These are phyloP conservation scores for Botryotinia calthae DNA, from an alignment of 2,329 filamentous ascomycete genomes.

Conservation along the genomic window DNA sequence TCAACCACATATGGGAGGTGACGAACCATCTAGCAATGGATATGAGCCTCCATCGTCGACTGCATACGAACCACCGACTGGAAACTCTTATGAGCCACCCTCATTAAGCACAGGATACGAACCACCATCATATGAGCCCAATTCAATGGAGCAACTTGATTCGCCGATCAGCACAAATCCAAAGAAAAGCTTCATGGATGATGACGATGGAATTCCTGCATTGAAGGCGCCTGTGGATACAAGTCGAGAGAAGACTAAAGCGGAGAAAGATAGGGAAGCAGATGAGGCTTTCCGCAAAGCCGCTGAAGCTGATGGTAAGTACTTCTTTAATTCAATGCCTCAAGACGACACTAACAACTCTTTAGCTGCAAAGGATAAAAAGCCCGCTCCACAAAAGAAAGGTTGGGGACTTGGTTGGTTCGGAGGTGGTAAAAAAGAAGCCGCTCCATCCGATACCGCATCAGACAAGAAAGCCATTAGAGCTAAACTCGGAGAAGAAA, in stretches of 20 bases:
- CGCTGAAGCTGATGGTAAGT: conserved; percentile 70
- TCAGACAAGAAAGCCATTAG: conserved; percentile 69
- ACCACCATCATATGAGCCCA: conserved; percentile 55
- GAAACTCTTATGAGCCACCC: conserved; percentile 32
- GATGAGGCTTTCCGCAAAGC: conserved; percentile 83
- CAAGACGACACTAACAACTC: conserved; percentile 20
- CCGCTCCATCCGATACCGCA: conserved; percentile 37
- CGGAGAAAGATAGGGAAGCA: conserved; percentile 73
- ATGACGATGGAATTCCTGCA: conserved; percentile 69
- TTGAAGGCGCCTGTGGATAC: conserved; percentile 41
- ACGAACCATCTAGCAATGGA: conserved; percentile 30
- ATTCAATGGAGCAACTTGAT: conserved; percentile 44
- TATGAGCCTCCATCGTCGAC: conserved; percentile 41
- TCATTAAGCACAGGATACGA: conserved; percentile 30
- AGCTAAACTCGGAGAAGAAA: conserved; percentile 92
- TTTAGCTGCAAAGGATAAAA: conserved; percentile 59
- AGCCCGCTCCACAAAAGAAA: conserved; percentile 49
- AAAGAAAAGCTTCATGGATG: conserved; percentile 79
- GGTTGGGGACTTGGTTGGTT: conserved; percentile 91
- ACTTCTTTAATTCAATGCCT: background rate
- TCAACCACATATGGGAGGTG: conserved; percentile 24
- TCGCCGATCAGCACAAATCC: conserved; percentile 49
- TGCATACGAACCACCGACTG: conserved; percentile 30
- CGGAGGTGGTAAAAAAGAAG: conserved; percentile 63
- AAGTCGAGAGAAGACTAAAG: conserved; percentile 57